These are phyloP conservation scores for Linum tenue DNA, from an alignment of 345 rosid genomes.

Conservation along the genomic window DNA sequence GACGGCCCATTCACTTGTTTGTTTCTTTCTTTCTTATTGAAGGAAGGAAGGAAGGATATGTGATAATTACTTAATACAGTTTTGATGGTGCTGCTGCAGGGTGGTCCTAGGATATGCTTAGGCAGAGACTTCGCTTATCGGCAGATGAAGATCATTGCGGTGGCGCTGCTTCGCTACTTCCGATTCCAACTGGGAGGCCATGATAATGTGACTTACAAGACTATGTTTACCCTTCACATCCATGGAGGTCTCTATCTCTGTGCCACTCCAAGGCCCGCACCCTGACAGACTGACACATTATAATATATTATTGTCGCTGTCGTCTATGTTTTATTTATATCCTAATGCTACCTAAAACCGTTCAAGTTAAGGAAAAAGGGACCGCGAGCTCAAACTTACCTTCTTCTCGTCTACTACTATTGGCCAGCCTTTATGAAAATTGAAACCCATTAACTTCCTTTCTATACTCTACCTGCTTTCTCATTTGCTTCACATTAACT, in stretches of 20 bases:
- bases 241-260: constrained; percentile 40
- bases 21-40: too few relatives aligned
- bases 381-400: too few relatives aligned
- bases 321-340: too few relatives aligned
- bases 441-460: too few relatives aligned
- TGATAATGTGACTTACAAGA: constrained; percentile 36
- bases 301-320: too few relatives aligned
- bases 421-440: too few relatives aligned
- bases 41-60: neutral
- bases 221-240: constrained; percentile 64
- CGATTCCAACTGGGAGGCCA: constrained; percentile 47
- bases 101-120: constrained; percentile 69
- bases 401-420: too few relatives aligned
- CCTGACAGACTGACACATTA: too few relatives aligned
- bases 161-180: constrained; percentile 49
- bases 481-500: too few relatives aligned
- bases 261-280: constrained; percentile 28
- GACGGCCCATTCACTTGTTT: neutral
- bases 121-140: constrained; percentile 66
- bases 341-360: too few relatives aligned
- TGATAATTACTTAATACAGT: neutral
- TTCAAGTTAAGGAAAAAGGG: too few relatives aligned
- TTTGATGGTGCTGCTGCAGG: constrained; percentile 30
- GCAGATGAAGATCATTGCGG: constrained; percentile 68
- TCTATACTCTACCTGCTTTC: too few relatives aligned